Conservation (phyloP, 768 basidiomycete genomes). For the Mycena albidolilacea region DNA sequence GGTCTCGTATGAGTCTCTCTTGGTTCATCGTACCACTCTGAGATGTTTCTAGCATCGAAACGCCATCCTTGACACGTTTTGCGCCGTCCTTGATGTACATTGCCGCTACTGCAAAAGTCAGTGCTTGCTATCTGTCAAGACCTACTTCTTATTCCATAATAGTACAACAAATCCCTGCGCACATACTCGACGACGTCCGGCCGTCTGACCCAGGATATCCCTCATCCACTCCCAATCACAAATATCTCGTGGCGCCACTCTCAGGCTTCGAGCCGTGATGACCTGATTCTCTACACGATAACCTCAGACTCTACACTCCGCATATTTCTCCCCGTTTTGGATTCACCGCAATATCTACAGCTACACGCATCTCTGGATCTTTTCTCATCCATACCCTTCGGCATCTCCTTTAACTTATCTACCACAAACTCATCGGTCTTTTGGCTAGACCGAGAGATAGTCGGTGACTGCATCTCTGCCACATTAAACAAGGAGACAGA, state of each 20-base stretch:
- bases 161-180: constrained; percentile 73
- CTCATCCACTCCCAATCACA: constrained; percentile 81
- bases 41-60: constrained; percentile 56
- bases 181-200: constrained; percentile 83
- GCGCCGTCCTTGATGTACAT: constrained; percentile 86
- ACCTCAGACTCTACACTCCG: constrained; percentile 88
- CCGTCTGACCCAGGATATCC: constrained; percentile 74
- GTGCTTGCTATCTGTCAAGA: constrained; percentile 39
- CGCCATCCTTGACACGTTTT: constrained; percentile 70
- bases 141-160: constrained; percentile 23
- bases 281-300: constrained; percentile 86
- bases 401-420: constrained; percentile 51
- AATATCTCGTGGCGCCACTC: constrained; percentile 82
- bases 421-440: constrained; percentile 67
- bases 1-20: constrained; percentile 61
- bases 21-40: constrained; percentile 9
- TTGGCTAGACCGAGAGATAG: constrained; percentile 76
- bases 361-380: constrained; percentile 86
- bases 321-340: constrained; percentile 90
- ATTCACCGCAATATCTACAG: constrained; percentile 87
- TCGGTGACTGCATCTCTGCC: constrained; percentile 63
- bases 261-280: constrained; percentile 78
- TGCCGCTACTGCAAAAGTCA: constrained; percentile 72
- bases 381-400: constrained; percentile 69
- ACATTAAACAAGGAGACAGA: constrained; percentile 54